Base-by-base conservation (phyloP, 306 rosid genomes). In the Luffa aegyptiaca region DNA sequence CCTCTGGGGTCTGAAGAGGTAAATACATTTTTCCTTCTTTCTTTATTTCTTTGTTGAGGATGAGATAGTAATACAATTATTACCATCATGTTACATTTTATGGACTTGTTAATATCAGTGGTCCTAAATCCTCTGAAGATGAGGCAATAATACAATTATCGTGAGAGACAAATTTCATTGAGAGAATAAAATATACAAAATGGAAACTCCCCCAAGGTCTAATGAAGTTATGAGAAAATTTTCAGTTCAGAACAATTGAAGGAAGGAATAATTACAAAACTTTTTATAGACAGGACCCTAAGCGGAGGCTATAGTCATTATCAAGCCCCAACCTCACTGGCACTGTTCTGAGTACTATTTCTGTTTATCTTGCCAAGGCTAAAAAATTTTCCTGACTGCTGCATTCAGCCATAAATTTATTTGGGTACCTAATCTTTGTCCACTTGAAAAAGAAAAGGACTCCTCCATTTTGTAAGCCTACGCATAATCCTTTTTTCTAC, bases 1-100 rank as follows among this genome's bases (percentile, higher is more conserved):
- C 93, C 99, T 70, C 86, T 96, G 83, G 93, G 86, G 64, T 82
- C 88, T 87, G 89, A 82, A 81, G 98, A 96, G 97, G 99, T 93
- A 85, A 83, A 87, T 46, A 64, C 53, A 10, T n/a, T 9, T 69
- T 85, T 80, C 77, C 20, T n/a, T 13, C 31, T 66, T 64, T 66
- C 3, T 39, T 65, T 37, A 17, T 13, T 65, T 36, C 26, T 37
- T 66, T 52, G 16, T 84, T 37, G 16, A 68, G 71, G n/a, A 52
- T 82, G 84, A 68, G 58, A 21, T 73, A 55, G 16, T 39, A 45
- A 21, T 55, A 39, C 20, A 16, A 51, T 72, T 18, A 51, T 72
- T 33, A 14, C 35, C 56, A 18, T 68, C 35, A 37, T 37, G 69
- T 33, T 26, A 12, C 18, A 12, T 62, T 62, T 62, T 65, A 26